Conservation (phyloP, 2,329 filamentous ascomycete genomes). For the Penicillium polonicum region DNA sequence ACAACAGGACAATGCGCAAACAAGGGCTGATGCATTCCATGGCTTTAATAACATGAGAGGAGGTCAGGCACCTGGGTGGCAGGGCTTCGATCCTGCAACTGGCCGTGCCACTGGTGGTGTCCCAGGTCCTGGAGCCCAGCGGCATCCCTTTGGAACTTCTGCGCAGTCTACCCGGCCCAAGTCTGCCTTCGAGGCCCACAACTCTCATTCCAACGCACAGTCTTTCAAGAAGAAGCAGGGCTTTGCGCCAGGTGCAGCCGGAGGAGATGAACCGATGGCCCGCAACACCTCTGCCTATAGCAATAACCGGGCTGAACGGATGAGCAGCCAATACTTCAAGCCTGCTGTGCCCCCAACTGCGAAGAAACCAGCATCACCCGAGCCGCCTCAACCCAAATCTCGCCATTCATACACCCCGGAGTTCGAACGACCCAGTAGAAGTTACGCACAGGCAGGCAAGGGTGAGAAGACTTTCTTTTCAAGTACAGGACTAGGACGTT, state of each 20-base stretch:
- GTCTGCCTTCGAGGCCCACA: conserved; percentile 43
- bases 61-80: conserved; percentile 33
- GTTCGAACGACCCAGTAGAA: conserved; percentile 53
- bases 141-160: conserved; percentile 24
- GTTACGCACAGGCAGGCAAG: conserved; percentile 51
- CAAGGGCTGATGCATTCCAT: conserved; percentile 45
- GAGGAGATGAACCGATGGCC: conserved; percentile 60
- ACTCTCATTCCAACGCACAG: conserved; percentile 37
- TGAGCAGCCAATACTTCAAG: conserved; percentile 37
- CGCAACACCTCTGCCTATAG: conserved; percentile 52
- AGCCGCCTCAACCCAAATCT: conserved; percentile 16
- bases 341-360: conserved; percentile 43
- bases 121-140: conserved; percentile 23
- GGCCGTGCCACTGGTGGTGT: conserved; percentile 28
- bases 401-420: conserved; percentile 33
- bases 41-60: conserved; percentile 49
- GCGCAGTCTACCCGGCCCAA: conserved; percentile 28
- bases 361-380: conserved; percentile 42
- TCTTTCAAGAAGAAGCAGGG: conserved; percentile 54
- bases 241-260: conserved; percentile 58
- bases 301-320: conserved; percentile 37
- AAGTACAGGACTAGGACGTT: conserved; percentile 51
- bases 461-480: conserved; percentile 60
- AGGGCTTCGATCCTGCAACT: conserved; percentile 42
- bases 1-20: conserved; percentile 40